Conservation (phyloP, 768 basidiomycete species). For the Leccinum incarnatum region DNA sequence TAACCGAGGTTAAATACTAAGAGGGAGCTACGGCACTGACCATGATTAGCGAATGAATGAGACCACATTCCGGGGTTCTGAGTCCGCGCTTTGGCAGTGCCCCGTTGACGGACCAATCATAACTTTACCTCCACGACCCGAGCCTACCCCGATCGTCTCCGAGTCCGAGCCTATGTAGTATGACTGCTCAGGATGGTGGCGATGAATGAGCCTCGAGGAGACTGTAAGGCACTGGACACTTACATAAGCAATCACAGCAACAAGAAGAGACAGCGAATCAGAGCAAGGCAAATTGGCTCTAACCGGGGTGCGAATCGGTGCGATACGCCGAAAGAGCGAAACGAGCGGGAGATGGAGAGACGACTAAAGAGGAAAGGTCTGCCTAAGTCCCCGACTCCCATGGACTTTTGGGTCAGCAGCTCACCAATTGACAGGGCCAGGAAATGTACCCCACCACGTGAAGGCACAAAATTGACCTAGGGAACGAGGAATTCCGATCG, state of each 20-base stretch:
- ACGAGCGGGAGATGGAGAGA: background rate
- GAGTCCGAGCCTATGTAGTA: background rate
- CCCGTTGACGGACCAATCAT: constrained; percentile 17
- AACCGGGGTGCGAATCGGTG: background rate
- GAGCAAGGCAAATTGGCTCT: background rate
- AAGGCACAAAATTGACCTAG: no score
- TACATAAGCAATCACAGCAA: constrained; percentile 6
- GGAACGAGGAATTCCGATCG: constrained; percentile 10
- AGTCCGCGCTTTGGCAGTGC: constrained; percentile 17
- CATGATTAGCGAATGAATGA: constrained; percentile 10
- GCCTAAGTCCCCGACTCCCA: background rate
- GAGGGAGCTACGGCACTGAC: constrained; percentile 8
- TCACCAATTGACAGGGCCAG: no score
- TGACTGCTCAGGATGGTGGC: constrained; percentile 17
- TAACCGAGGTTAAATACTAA: constrained; percentile 17
- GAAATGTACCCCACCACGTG: no score
- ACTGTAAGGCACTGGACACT: constrained; percentile 6
- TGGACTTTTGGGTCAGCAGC: background rate
- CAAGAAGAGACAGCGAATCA: background rate
- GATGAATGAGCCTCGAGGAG: constrained; percentile 20
- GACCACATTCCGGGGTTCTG: background rate
- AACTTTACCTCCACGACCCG: constrained; percentile 17
- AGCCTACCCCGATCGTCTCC: constrained; percentile 12
- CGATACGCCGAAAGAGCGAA: background rate
- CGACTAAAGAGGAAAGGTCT: background rate